Percentiles rank a stretch among this genome's conserved stretches.
Conservation (phyloP, 2,329 filamentous ascomycete genomes). For the Aspergillus felis region DNA sequence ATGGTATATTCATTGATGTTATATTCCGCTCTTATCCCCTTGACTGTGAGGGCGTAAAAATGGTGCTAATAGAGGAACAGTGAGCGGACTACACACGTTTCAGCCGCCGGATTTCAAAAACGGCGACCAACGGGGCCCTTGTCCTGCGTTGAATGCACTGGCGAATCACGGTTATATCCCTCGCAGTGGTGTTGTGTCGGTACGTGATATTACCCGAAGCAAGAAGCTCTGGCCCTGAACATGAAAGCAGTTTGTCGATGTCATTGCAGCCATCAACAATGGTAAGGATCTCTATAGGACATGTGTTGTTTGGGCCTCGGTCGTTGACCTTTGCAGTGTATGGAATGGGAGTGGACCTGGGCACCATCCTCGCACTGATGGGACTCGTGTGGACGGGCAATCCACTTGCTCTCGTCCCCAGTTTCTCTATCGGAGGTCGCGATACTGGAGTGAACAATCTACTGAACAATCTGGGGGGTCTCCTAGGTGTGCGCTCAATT, state of each 20-base stretch:
- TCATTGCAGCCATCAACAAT: constrained; percentile 33
- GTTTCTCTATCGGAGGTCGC: constrained; percentile 52
- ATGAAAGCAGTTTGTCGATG: constrained; percentile 25
- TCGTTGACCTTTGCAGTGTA: constrained; percentile 33
- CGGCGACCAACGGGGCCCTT: constrained; percentile 39
- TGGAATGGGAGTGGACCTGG: constrained; percentile 47
- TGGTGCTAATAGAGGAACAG: constrained; percentile 10
- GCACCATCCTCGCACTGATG: constrained; percentile 42
- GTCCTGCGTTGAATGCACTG: constrained; percentile 42
- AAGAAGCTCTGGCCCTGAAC: constrained; percentile 6
- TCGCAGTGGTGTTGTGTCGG: constrained; percentile 35
- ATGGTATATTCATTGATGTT: constrained; percentile 29
- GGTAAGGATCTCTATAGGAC: constrained; percentile 13
- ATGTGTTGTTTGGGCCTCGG: background rate
- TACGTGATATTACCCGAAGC: constrained; percentile 7
- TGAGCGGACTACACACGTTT: constrained; percentile 33
- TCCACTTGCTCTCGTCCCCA: constrained; percentile 46
- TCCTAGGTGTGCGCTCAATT: constrained; percentile 31
- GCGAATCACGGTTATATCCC: constrained; percentile 44
- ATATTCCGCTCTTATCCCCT: background rate
- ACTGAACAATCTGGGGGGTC: constrained; percentile 42
- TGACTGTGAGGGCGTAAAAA: background rate
- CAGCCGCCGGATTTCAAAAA: constrained; percentile 29
- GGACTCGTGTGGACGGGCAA: constrained; percentile 50
- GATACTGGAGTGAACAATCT: constrained; percentile 38